phyloP scores from a whole-genome alignment of 1,284 basidiomycete species.

The Trametes pubescens region DNA sequence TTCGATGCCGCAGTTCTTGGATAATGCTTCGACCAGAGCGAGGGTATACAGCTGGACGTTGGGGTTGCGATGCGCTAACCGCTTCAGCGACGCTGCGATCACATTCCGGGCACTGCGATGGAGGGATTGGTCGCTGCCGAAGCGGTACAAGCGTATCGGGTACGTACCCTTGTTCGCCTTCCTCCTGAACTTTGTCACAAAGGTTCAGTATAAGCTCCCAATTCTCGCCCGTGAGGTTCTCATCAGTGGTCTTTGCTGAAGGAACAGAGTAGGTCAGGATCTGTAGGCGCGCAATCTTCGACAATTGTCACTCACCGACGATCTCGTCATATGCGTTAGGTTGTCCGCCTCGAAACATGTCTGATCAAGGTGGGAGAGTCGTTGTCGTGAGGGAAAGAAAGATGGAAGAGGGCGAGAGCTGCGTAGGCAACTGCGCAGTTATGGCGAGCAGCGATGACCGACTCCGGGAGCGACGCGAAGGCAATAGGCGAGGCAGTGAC shows the following conservation, averaged over 20 bases:
- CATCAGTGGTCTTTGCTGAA: conserved; percentile 91
- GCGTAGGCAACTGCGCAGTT: conserved; percentile 32
- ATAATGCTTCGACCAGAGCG: conserved; percentile 85
- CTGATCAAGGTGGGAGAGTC: not conserved
- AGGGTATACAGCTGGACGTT: conserved; percentile 97
- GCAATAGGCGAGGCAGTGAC: conserved; percentile 24
- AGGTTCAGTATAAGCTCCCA: conserved; percentile 96
- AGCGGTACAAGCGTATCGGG: not conserved
- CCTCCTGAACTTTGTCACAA: conserved; percentile 96
- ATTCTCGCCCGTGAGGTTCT: conserved; percentile 93
- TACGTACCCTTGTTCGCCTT: conserved; percentile 84
- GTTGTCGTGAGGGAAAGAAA: conserved; percentile 13
- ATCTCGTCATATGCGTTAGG: conserved; percentile 93
- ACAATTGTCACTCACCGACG: conserved; percentile 70
- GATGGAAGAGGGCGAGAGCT: conserved; percentile 22
- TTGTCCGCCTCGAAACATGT: conserved; percentile 73
- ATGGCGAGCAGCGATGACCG: conserved; percentile 8
- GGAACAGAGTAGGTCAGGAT: conserved; percentile 15
- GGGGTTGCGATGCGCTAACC: conserved; percentile 92
- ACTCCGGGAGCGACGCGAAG: conserved; percentile 3
- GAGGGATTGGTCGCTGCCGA: not conserved
- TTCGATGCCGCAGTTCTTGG: conserved; percentile 89
- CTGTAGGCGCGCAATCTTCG: not conserved
- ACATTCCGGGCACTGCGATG: conserved; percentile 83
- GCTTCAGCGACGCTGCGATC: conserved; percentile 87